Base-by-base conservation (phyloP, 331 rosid genomes). In the Malus hybrid region DNA sequence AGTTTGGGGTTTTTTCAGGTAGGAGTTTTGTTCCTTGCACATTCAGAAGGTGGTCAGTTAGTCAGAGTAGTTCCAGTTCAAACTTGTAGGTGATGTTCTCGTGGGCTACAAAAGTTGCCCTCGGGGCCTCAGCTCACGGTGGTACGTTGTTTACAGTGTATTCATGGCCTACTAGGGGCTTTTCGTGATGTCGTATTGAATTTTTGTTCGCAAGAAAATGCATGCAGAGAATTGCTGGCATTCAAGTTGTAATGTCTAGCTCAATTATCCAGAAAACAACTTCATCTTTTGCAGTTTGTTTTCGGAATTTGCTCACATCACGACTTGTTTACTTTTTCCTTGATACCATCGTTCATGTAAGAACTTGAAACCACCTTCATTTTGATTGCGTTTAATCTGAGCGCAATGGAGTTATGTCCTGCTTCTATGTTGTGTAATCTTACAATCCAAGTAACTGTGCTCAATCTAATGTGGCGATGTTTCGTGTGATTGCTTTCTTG, bases 11-110 rank as follows among this genome's bases (percentile, higher is more conserved):
- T 62, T 78, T 86, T 20, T 80, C 84, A 53, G 86, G 84, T 71
- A 86, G 90, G 72, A 89, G 77, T 71, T 66, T 92, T 18, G 86
- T 88, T 18, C 84, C 90, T 0, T 78, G 86, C 71, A 80, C 91
- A 63, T 83, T 92, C 72, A 84, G 94, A 78, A 87, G 96, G 78
- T 84, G 86, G 85, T 77, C 87, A 18, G 84, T 66, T 63, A 50
- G 68, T 62, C 88, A 86, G n/a, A 60, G 76, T 39, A 34, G 81
- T 58, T 67, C 82, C 80, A 75, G 60, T 74, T 64, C 81, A 62
- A 80, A 80, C 75, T 67, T 79, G 65, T 82, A 79, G 71, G 14
- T 76, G 77, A 78, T 55, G 53, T 65, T 70, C 53, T 10, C 20
- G 26, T 62, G 84, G 73, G 62, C 75, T 34, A 76, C 60, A 9